phyloP scores from a whole-genome alignment of 345 rosid genomes.

The Acer saccharum region DNA sequence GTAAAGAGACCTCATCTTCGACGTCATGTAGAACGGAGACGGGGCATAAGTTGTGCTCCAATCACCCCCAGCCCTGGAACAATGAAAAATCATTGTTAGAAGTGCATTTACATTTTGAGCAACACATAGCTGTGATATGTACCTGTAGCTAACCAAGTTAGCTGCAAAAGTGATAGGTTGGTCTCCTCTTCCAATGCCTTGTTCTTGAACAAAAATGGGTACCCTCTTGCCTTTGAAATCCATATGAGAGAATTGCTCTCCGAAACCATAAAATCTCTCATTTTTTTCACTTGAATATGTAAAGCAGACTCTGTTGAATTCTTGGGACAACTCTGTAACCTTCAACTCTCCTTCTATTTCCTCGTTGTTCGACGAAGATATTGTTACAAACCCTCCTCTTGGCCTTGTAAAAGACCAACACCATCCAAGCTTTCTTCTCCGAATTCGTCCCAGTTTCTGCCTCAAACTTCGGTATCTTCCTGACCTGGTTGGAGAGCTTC shows the following conservation, averaged over 20 bases:
- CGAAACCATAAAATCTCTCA: conserved; percentile 70
- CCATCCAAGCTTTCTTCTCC: conserved; percentile 41
- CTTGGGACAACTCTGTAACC: conserved; percentile 20
- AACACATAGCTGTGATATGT: background rate
- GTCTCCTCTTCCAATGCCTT: conserved; percentile 84
- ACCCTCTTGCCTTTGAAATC: conserved; percentile 72
- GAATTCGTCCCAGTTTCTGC: conserved; percentile 31
- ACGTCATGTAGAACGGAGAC: conserved; percentile 78
- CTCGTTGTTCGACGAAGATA: conserved; percentile 43
- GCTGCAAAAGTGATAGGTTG: conserved; percentile 77
- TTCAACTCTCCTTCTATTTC: conserved; percentile 36
- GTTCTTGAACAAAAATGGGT: conserved; percentile 78
- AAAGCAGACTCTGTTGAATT: conserved; percentile 54
- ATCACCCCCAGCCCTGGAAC: conserved; percentile 67
- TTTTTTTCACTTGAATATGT: conserved; percentile 58
- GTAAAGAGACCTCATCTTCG: conserved; percentile 72
- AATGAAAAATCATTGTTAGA: conserved; percentile 6
- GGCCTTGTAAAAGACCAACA: conserved; percentile 34
- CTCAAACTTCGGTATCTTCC: conserved; percentile 31
- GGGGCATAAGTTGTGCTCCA: conserved; percentile 86
- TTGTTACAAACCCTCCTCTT: conserved; percentile 42
- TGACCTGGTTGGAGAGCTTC: conserved; percentile 17
- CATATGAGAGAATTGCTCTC: conserved; percentile 77
- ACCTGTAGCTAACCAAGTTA: conserved; percentile 78
- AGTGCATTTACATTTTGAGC: too few relatives aligned